Base-by-base conservation (phyloP, 352 stramenopile species). In the Pythium inflatum region DNA sequence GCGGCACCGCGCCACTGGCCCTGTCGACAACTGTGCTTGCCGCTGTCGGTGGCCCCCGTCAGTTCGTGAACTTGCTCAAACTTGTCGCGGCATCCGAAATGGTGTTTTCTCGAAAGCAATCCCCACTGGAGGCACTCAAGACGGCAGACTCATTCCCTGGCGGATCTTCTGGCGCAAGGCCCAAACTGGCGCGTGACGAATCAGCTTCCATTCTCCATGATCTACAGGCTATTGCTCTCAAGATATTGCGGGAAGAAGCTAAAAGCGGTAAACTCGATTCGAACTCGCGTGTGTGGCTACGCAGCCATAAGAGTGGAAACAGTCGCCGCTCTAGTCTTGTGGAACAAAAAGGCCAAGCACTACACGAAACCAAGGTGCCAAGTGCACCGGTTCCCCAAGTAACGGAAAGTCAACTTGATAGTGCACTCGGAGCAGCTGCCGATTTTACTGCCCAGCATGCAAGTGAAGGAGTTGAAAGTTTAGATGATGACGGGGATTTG, bases 31-130 rank as follows among this genome's bases (percentile, higher is more conserved):
- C 76, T 3, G 80, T 93, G 25, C 59, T 92, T 8, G 60, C 60
- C 28, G 73, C 88, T 4, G 76, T 92, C 24, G 86, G 87, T 53
- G 87, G 89, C 7, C 81, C 87, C 8, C 75, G 79, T 7, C 85
- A 91, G 43, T 94, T 96, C 68, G 79, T 93, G 1, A 91, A 85
- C 41, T 64, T 96, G 25, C 65, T 96, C 20, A 96, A 95, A 53
- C 81, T 96, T 14, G 81, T 93, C 14, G 88, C 80, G 30, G 89
- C 86, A 2, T 92, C 88, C 0, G 86, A 93, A 72, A 91, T 93
- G 80, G 81, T 83, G 20, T 87, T 85, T 20, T 68, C 74, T 8
- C 71, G 72, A 11, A 69, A 64, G 22, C 49, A 49, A n/a, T 28
- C 36, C 50, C 46, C 30, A 14, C 38, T 5, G 34, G 67, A 74